Base-by-base conservation (phyloP, 2,329 filamentous ascomycete genomes). In the Calonectria multiphialidica region DNA sequence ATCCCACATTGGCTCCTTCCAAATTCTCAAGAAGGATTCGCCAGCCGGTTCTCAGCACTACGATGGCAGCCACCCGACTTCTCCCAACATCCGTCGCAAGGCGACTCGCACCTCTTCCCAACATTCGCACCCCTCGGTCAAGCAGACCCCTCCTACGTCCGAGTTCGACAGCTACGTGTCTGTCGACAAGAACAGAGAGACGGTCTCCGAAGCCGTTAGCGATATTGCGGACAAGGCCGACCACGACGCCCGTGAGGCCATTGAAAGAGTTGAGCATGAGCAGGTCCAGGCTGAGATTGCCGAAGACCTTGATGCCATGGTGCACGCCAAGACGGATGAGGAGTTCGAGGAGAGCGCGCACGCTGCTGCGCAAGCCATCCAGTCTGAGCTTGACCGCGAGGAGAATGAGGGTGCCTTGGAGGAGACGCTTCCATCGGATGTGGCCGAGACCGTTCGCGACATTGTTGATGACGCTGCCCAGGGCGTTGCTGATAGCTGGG, bases 401-500 rank as follows among this genome's bases (percentile, higher is more conserved):
- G 86, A 88, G 64, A 90, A 88, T 45, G 85, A 86, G 40, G 85
- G 84, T 57, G 85, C 87, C 42, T 84, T 91, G n/a, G 90, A 93
- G 72, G 84, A 88, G 45, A 81, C 82, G 18, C 83, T 82, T 40
- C 72, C 80, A 35, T 70, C 75, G 13, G 77, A 80, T 28, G 77
- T 77, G 25, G 89, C 90, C 18, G 87, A 90, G 28, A 72, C 77
- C 25, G 78, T 80, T 37, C 78, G 70, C 37, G 77, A 80, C 5
- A 79, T 80, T 90, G 71, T 86, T 87, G 37, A 86, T 59, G 87
- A 88, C 25, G 81, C 89, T 33, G 89, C 89, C 15, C 83, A 78
- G n/a, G 79, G 89, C 25, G 88, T 95, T 57, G 94, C 92, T n/a
- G 95, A 98, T 75, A 96, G 93, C 84, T 98, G 95, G 95, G 95